These are phyloP conservation scores for Exophiala phaeomuriformis DNA, from an alignment of 2,329 filamentous ascomycete genomes.

Conservation along the genomic window DNA sequence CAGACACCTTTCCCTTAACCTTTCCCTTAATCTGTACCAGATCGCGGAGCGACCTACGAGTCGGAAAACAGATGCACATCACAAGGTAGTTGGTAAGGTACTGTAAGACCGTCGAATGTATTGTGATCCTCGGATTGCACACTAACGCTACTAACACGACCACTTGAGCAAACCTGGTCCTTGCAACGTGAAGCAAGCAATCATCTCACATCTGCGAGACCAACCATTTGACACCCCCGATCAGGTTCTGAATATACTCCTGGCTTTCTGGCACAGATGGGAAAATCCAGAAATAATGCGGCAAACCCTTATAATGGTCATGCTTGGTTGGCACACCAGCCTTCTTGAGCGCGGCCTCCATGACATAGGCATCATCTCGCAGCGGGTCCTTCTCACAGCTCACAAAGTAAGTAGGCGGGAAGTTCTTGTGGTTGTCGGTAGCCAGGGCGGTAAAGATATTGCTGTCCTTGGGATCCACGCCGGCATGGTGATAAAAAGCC, in stretches of 20 bases:
- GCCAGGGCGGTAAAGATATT: constrained; percentile 21
- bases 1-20: too few species aligned
- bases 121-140: too few species aligned
- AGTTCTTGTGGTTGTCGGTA: constrained; percentile 25
- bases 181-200: neutral
- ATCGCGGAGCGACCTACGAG: too few species aligned
- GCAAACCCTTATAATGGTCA: constrained; percentile 23
- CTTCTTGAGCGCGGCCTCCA: constrained; percentile 24
- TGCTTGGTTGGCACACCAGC: constrained; percentile 25
- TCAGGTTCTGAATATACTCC: constrained; percentile 21
- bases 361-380: constrained; percentile 25
- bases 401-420: constrained; percentile 24
- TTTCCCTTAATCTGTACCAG: too few species aligned
- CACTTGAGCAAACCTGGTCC: too few species aligned
- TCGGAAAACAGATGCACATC: too few species aligned
- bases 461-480: constrained; percentile 18
- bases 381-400: constrained; percentile 24
- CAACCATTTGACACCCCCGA: constrained; percentile 23
- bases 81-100: too few species aligned
- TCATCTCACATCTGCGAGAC: constrained; percentile 16
- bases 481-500: constrained; percentile 19
- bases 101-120: too few species aligned
- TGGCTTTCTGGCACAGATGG: constrained; percentile 23
- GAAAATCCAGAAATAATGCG: constrained; percentile 27
- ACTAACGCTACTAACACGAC: too few species aligned